phyloP scores from a whole-genome alignment of 306 rosid species.

The Rosa persica region DNA sequence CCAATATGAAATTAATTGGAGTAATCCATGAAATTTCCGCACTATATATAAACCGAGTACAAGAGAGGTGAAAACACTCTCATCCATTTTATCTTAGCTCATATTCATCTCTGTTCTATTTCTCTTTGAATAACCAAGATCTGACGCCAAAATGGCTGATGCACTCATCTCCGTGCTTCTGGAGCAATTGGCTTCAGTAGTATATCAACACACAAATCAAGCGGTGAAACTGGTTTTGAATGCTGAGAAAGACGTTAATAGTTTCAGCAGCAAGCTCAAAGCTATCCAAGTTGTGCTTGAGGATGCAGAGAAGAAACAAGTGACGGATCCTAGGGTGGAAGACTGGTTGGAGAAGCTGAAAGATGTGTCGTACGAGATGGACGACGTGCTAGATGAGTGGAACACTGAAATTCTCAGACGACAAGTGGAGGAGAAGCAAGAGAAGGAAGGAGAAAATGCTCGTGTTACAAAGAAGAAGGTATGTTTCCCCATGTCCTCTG shows the following conservation, averaged over 20 bases:
- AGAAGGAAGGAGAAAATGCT: neutral
- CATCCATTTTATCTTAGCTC: no score
- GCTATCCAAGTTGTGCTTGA: slow-evolving; percentile 17
- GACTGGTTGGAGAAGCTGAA: slow-evolving; percentile 21
- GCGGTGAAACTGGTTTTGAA: neutral
- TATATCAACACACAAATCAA: neutral
- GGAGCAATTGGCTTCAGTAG: slow-evolving; percentile 3
- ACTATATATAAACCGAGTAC: no score
- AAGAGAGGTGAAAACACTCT: no score
- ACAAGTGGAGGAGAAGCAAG: neutral
- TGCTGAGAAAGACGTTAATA: slow-evolving; percentile 11
- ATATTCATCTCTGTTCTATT: no score
- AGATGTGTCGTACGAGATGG: slow-evolving; percentile 9
- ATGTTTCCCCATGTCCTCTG: neutral
- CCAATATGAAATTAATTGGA: no score
- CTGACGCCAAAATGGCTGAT: neutral
- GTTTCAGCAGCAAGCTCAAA: no score
- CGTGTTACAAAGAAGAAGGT: neutral
- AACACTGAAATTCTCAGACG: neutral
- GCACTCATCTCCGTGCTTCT: neutral
- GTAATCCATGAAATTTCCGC: no score
- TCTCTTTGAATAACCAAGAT: no score
- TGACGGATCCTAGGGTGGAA: neutral
- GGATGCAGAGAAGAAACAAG: slow-evolving; percentile 21
- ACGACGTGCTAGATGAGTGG: slow-evolving; percentile 16